Evolutionary conservation across 345 rosid genomes (phyloP).

Genomic region (Sonneratia caseolaris): DNA sequence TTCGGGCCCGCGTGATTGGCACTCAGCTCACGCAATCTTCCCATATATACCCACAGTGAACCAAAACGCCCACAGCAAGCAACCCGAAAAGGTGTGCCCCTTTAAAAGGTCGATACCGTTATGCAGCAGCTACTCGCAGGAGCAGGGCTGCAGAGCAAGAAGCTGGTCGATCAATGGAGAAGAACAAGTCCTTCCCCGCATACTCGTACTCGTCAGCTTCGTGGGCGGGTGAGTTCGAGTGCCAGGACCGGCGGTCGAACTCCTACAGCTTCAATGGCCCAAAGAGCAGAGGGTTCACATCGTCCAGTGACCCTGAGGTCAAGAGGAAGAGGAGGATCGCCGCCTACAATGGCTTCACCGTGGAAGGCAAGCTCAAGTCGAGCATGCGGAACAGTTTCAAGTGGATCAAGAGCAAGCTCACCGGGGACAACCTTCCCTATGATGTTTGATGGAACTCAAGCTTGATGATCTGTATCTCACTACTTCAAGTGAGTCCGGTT

Average conservation of each 20-base stretch:
- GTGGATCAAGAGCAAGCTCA: conserved; percentile 86
- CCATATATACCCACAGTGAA: neutral
- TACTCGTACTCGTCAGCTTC: conserved; percentile 40
- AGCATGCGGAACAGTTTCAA: conserved; percentile 71
- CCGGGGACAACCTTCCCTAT: conserved; percentile 28
- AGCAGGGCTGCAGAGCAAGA: no score
- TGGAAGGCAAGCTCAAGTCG: conserved; percentile 69
- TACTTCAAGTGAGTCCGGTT: neutral
- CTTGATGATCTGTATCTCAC: neutral
- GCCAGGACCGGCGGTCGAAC: conserved; percentile 29
- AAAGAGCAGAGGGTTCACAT: conserved; percentile 7
- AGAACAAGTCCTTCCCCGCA: conserved; percentile 66
- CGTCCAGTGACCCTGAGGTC: conserved; percentile 62
- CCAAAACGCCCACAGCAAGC: neutral
- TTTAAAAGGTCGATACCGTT: neutral
- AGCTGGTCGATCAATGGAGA: conserved; percentile 42
- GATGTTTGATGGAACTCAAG: conserved; percentile 14
- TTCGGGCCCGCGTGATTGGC: neutral
- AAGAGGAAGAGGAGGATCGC: conserved; percentile 89
- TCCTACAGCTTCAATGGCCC: conserved; percentile 78
- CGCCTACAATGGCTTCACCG: conserved; percentile 54
- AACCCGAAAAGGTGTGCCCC: neutral
- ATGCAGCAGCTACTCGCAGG: neutral
- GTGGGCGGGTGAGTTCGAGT: conserved; percentile 46
- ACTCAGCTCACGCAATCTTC: neutral